Conservation (phyloP, 345 rosid genomes). For the Crucihimalaya himalaica region DNA sequence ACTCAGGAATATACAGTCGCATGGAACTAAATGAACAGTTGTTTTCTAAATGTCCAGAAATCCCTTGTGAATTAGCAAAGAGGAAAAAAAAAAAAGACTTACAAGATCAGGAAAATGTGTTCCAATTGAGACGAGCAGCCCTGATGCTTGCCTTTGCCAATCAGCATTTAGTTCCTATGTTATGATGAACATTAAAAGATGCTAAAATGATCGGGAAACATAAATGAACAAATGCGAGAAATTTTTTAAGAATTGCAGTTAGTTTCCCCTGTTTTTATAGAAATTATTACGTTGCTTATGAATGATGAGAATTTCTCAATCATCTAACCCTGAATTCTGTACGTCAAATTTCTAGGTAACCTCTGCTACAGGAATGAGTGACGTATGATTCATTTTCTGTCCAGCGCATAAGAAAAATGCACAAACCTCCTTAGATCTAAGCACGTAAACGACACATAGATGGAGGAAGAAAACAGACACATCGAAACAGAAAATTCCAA, state of each 20-base stretch:
- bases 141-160: conserved; percentile 94
- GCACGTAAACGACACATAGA: neutral
- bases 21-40: conserved; percentile 22
- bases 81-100: conserved; percentile 36
- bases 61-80: neutral
- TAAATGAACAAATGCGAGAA: neutral
- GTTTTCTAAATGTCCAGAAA: conserved; percentile 11
- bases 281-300: neutral
- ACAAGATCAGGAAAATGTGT: conserved; percentile 93
- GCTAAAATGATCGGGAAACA: conserved; percentile 1
- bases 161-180: conserved; percentile 79
- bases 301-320: conserved; percentile 17
- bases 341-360: neutral
- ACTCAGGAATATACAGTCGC: conserved; percentile 12
- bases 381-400: conserved; percentile 7
- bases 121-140: conserved; percentile 88
- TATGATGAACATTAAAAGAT: conserved; percentile 25
- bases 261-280: conserved; percentile 10
- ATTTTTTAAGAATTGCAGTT: neutral
- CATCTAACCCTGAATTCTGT: conserved; percentile 13
- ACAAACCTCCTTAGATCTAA: conserved; percentile 9
- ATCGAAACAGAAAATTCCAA: conserved; percentile 12
- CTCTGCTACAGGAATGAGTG: conserved; percentile 16
- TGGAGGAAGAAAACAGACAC: neutral
- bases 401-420: conserved; percentile 13